These are phyloP conservation scores for Cadophora luteo-olivacea DNA, from an alignment of 2,329 filamentous ascomycete species.

Conservation along the genomic window DNA sequence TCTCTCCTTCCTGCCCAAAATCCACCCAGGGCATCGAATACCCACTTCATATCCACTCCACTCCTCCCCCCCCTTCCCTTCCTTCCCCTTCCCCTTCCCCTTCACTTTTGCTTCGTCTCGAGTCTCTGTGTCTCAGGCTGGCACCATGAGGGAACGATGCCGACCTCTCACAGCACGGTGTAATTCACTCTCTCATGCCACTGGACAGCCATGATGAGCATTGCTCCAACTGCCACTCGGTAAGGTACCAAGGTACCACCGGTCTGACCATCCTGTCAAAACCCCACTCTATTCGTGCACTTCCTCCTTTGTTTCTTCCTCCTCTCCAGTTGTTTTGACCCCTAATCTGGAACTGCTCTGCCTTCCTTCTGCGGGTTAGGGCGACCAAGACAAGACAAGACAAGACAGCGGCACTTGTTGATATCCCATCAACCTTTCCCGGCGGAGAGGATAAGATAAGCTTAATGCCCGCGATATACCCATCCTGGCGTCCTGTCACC, in stretches of 20 bases:
- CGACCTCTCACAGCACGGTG: not conserved
- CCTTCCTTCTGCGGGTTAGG: constrained; percentile 3
- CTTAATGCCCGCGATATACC: constrained; percentile 6
- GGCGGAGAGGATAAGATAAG: constrained; percentile 4
- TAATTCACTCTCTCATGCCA: not conserved
- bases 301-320: not conserved
- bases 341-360: not conserved
- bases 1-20: not conserved
- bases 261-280: not conserved
- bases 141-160: not conserved
- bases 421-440: not conserved
- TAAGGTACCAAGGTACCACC: not conserved
- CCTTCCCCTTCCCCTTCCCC: not conserved
- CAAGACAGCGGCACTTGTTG: not conserved
- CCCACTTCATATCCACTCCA: not conserved
- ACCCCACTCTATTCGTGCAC: not conserved
- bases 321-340: not conserved
- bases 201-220: not conserved
- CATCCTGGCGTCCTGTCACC: not conserved
- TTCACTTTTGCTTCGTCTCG: not conserved
- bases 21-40: not conserved
- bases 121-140: constrained; percentile 1
- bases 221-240: not conserved
- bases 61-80: not conserved
- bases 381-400: no score